phyloP scores from a whole-genome alignment of 1,284 basidiomycete species.

The Ceratobasidium sp. region DNA sequence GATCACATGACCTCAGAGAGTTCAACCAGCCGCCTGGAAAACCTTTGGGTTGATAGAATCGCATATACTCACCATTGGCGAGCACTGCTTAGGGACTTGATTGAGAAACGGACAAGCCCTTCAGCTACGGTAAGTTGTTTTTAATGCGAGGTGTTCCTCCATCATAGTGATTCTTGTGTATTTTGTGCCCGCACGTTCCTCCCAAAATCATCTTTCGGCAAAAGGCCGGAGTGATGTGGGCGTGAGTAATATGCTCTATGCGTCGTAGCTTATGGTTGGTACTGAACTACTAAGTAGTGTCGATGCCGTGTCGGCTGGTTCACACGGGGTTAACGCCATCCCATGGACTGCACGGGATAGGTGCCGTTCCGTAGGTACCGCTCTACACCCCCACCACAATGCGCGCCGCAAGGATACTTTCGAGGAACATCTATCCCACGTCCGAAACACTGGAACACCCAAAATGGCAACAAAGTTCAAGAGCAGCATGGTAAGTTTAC shows the following conservation, averaged over 20 bases:
- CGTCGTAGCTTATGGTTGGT: background rate
- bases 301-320: no score
- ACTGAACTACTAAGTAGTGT: no score
- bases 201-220: background rate
- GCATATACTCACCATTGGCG: conserved; percentile 44
- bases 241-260: background rate
- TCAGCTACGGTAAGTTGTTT: conserved; percentile 20
- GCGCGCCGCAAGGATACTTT: no score
- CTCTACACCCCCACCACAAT: no score
- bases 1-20: no score
- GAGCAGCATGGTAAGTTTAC: background rate
- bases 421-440: no score
- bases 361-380: no score
- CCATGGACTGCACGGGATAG: no score
- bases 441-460: background rate
- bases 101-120: conserved; percentile 21
- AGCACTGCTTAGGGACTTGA: conserved; percentile 20
- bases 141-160: background rate
- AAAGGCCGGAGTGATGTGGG: conserved; percentile 44
- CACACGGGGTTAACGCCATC: no score
- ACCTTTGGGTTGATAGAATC: conserved; percentile 39
- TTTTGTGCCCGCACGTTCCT: no score
- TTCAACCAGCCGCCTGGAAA: conserved; percentile 6
- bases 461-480: background rate
- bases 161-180: no score